Percentiles rank a stretch among this genome's conserved stretches.
These are phyloP conservation scores for Chamaenerion angustifolium DNA, from an alignment of 345 rosid genomes.

Conservation along the genomic window DNA sequence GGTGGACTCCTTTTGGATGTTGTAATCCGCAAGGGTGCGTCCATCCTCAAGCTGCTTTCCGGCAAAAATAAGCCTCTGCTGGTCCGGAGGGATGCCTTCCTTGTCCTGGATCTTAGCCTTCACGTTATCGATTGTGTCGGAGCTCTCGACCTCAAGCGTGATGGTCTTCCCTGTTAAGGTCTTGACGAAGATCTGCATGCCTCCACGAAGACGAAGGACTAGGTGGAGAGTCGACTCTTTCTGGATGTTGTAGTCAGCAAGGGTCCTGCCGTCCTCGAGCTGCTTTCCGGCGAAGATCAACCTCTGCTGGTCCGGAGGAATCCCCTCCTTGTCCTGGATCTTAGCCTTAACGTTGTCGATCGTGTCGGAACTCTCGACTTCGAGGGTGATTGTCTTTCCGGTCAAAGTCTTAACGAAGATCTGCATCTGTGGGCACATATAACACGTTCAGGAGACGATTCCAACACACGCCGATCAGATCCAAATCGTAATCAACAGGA, in stretches of 20 bases:
- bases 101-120: too few species aligned
- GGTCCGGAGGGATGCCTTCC: too few species aligned
- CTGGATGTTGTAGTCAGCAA: too few species aligned
- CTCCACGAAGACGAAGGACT: too few species aligned
- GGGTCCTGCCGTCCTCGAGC: too few species aligned
- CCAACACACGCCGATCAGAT: background rate
- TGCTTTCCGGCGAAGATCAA: too few species aligned
- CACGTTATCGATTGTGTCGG: too few species aligned
- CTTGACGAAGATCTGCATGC: too few species aligned
- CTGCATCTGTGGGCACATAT: background rate
- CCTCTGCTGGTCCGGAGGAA: slow-evolving; percentile 4
- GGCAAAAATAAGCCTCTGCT: too few species aligned
- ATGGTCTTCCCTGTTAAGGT: too few species aligned
- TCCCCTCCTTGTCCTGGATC: slow-evolving; percentile 1
- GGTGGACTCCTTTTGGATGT: slow-evolving; percentile 4
- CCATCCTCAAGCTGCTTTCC: slow-evolving; percentile 5
- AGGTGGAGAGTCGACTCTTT: too few species aligned
- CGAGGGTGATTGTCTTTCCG: background rate
- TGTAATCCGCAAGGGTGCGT: slow-evolving; percentile 1
- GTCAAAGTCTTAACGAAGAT: background rate
- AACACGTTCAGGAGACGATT: background rate
- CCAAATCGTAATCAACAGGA: background rate
- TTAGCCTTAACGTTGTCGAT: background rate
- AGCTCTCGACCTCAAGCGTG: too few species aligned
- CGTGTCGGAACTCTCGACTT: background rate